Conservation (phyloP, 176 grass and related monocot genomes). For the Juncus inflexus region DNA sequence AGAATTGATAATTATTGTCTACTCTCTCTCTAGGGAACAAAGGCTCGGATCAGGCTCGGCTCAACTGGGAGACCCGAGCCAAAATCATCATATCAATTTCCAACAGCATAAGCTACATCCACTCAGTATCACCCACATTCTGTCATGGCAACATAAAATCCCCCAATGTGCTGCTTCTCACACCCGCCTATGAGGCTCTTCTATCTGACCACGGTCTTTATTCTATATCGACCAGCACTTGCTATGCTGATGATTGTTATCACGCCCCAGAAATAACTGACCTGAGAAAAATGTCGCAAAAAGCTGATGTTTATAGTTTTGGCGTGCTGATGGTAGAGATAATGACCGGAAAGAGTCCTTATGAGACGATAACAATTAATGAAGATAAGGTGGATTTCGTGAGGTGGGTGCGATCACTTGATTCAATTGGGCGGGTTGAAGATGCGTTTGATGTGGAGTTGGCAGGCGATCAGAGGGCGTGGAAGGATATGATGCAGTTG, state of each 20-base stretch:
- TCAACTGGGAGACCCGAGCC: constrained; percentile 50
- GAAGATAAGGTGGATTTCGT: constrained; percentile 55
- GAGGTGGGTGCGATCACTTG: constrained; percentile 65
- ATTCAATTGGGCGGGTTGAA: constrained; percentile 41
- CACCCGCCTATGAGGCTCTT: constrained; percentile 35
- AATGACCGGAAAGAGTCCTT: constrained; percentile 69
- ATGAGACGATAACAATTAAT: constrained; percentile 35
- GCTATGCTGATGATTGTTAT: constrained; percentile 42
- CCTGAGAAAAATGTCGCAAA: constrained; percentile 54
- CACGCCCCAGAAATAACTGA: constrained; percentile 69
- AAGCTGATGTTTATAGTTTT: constrained; percentile 81
- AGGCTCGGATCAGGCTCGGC: neutral
- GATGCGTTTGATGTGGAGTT: constrained; percentile 61
- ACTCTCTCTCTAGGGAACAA: too few species aligned
- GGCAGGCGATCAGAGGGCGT: constrained; percentile 39
- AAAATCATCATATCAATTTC: constrained; percentile 58
- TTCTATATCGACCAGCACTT: constrained; percentile 35
- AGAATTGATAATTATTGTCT: too few species aligned
- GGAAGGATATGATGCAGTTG: constrained; percentile 50
- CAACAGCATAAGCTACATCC: constrained; percentile 57
- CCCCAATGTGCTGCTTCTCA: constrained; percentile 63
- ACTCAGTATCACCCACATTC: constrained; percentile 46
- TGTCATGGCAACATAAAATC: constrained; percentile 85
- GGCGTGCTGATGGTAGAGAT: constrained; percentile 77
- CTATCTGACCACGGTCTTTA: constrained; percentile 64